Conservation (phyloP, 2,329 filamentous ascomycete genomes). For the Aspergillus ochraceoroseus region DNA sequence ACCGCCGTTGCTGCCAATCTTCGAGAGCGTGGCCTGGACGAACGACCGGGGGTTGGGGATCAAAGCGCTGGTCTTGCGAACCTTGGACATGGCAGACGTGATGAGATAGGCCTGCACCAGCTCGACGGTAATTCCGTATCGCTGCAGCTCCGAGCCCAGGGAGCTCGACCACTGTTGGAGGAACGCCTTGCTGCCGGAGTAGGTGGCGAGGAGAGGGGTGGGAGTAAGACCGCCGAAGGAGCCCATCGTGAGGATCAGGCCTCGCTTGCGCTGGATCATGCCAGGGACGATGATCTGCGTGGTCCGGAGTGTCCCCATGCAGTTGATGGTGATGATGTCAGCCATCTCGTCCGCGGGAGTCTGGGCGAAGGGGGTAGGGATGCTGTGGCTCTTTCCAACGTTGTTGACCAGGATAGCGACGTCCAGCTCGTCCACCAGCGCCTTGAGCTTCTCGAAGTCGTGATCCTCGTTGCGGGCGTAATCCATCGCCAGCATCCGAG, state of each 20-base stretch:
- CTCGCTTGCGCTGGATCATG: slow-evolving; percentile 76
- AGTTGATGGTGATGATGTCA: slow-evolving; percentile 94
- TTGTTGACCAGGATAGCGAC: slow-evolving; percentile 92
- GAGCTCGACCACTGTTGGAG: slow-evolving; percentile 92
- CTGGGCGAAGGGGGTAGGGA: slow-evolving; percentile 81
- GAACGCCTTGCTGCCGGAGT: slow-evolving; percentile 97
- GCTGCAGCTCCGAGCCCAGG: slow-evolving; percentile 74
- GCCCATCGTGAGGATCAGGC: slow-evolving; percentile 93
- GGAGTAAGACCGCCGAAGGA: slow-evolving; percentile 92
- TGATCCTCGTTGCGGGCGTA: slow-evolving; percentile 72
- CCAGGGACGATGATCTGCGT: slow-evolving; percentile 80
- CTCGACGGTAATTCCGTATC: slow-evolving; percentile 80
- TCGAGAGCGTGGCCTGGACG: slow-evolving; percentile 70
- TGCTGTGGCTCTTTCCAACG: slow-evolving; percentile 88
- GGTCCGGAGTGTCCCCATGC: slow-evolving; percentile 78
- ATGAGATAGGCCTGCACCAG: slow-evolving; percentile 89
- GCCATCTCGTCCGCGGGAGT: slow-evolving; percentile 75
- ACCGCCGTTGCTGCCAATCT: slow-evolving; percentile 72
- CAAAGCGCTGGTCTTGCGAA: slow-evolving; percentile 69
- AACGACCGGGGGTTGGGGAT: slow-evolving; percentile 80
- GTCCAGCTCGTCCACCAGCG: slow-evolving; percentile 67
- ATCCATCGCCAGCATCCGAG: slow-evolving; percentile 84
- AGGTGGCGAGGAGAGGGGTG: slow-evolving; percentile 87
- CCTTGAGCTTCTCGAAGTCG: slow-evolving; percentile 71
- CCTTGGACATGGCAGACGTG: slow-evolving; percentile 95